Base-by-base conservation (phyloP, 1,139 yeast species). In the Scheffersomyces insectosa region DNA sequence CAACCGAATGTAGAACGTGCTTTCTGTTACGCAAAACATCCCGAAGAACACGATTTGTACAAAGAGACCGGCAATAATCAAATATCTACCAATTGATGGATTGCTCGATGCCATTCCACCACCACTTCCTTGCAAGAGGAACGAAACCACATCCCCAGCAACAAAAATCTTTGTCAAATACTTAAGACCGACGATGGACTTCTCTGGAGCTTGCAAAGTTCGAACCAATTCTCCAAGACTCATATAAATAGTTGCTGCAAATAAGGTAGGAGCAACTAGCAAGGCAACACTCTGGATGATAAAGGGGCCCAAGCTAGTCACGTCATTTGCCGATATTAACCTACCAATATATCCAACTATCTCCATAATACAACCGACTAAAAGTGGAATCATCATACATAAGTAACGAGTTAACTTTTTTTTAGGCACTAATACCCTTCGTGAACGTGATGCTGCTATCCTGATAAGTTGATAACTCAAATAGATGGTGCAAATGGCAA, bases 161-260 rank as follows among this genome's bases (percentile, higher is more conserved):
- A 75, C 77, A 57, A 75, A 75, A 16, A 70, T 49, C 16, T 60
- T 56, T n/a, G 79, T 72, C 38, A 66, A 55, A 44, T 55, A 62
- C 39, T 56, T 58, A 3, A 63, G 46, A 3, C 66, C 63, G 39
- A 73, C 57, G 4, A 69, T 46, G 33, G 68, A 63, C 33, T 56
- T 45, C 4, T 50, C 41, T 35, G 60, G 61, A 14, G 68, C 67
- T 28, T 55, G 52, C 40, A 70, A 43, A 13, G 52, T 41, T 23
- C 45, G 48, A 13, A 71, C 51, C 41, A 75, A 44, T 38, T 71
- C 59, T 14, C 73, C 75, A 42, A 75, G 66, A 2, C 63, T 40
- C 79, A 75, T 74, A 52, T 75, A 75, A 37, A 72, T 63, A 1
- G 77, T 57, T 1, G 77, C 79, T 1, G 79, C 74, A 45, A 65